phyloP scores from a whole-genome alignment of 345 rosid genomes.

The Cardamine resedifolia region DNA sequence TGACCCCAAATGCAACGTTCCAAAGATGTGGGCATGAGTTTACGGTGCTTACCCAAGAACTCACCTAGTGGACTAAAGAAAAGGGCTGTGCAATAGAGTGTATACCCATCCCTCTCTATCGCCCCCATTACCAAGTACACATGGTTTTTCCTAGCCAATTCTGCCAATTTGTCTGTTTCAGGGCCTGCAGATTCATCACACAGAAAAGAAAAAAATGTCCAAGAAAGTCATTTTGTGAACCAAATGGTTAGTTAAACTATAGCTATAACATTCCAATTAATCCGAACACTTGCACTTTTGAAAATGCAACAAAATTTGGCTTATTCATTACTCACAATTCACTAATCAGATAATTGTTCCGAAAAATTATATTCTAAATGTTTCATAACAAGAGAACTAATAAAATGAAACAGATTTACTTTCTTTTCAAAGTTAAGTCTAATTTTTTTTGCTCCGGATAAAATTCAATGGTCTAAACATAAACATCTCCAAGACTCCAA shows the following conservation, averaged over 20 bases:
- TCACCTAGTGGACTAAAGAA: constrained; percentile 77
- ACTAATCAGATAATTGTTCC: background rate
- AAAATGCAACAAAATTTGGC: background rate
- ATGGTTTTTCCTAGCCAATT: constrained; percentile 67
- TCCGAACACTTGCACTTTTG: background rate
- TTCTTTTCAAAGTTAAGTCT: background rate
- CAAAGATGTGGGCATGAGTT: constrained; percentile 80
- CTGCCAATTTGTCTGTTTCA: constrained; percentile 70
- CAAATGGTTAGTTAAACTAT: background rate
- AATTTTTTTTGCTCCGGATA: background rate
- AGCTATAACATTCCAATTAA: background rate
- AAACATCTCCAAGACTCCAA: background rate
- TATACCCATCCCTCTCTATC: constrained; percentile 89
- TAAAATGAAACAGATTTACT: background rate
- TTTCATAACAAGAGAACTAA: background rate
- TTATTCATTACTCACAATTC: background rate
- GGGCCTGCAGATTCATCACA: constrained; percentile 51
- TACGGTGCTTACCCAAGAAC: constrained; percentile 87
- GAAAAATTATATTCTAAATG: background rate
- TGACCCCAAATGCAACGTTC: constrained; percentile 97
- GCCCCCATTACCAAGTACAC: constrained; percentile 83
- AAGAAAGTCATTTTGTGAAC: constrained; percentile 3
- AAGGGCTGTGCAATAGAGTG: constrained; percentile 78
- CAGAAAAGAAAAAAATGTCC: background rate
- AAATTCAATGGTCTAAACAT: background rate